A percentile compares a stretch with the other conserved stretches of the same genome.
These are phyloP conservation scores for Neonectria magnoliae DNA, from an alignment of 2,329 filamentous ascomycete genomes.

Conservation along the genomic window DNA sequence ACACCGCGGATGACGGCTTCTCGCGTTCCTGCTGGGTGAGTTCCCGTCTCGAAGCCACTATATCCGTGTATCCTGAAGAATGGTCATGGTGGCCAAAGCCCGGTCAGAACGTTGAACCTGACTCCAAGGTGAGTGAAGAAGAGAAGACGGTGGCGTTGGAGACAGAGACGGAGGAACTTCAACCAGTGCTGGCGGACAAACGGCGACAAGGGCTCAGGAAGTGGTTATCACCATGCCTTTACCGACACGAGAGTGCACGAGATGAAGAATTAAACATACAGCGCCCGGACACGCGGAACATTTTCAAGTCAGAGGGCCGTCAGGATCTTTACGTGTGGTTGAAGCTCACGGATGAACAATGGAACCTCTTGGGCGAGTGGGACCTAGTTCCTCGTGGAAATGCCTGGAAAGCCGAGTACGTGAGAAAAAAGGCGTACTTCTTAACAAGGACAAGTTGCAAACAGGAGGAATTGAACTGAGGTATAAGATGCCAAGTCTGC, in stretches of 20 bases:
- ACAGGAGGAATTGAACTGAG: too few species aligned
- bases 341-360: not conserved
- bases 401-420: not conserved
- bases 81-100: too few species aligned
- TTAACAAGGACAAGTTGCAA: too few species aligned
- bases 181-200: not conserved
- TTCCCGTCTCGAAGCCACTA: too few species aligned
- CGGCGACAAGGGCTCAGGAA: not conserved
- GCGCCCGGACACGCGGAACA: not conserved
- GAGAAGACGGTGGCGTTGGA: too few species aligned
- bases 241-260: not conserved
- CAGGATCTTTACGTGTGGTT: conserved; percentile 2
- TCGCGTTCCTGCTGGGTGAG: too few species aligned
- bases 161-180: too few species aligned
- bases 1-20: too few species aligned
- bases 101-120: too few species aligned
- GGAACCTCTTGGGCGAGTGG: not conserved
- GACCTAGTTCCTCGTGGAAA: not conserved
- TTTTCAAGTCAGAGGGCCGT: not conserved
- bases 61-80: too few species aligned
- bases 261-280: not conserved
- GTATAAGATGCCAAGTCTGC: too few species aligned
- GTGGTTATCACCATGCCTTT: not conserved
- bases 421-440: not conserved
- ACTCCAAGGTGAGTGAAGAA: too few species aligned